These are phyloP conservation scores for Penicillium waksmanii DNA, from an alignment of 495 filamentous ascomycete genomes.

Conservation along the genomic window DNA sequence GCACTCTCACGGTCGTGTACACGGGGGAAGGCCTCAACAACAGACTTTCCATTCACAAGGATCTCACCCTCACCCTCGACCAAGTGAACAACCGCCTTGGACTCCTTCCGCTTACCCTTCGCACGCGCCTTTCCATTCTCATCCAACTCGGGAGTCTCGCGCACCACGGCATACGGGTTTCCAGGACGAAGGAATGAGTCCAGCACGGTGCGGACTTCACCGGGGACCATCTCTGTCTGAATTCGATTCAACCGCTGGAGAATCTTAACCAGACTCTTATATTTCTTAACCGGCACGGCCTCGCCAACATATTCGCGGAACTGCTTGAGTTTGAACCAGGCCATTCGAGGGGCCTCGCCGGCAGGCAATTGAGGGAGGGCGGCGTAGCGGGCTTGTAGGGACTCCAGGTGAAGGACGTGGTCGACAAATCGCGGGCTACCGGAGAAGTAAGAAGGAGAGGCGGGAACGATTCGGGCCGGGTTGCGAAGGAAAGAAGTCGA, in stretches of 20 bases:
- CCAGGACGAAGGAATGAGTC: conserved; percentile 71
- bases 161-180: conserved; percentile 65
- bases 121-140: conserved; percentile 74
- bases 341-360: conserved; percentile 70
- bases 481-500: conserved; percentile 21
- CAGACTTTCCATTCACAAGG: conserved; percentile 81
- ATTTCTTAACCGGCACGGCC: conserved; percentile 76
- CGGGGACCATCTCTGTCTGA: conserved; percentile 75
- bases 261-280: conserved; percentile 71
- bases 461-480: conserved; percentile 74
- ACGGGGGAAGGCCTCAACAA: conserved; percentile 78
- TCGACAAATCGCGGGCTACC: conserved; percentile 84
- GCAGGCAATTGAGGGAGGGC: conserved; percentile 68
- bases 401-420: conserved; percentile 71
- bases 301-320: conserved; percentile 78
- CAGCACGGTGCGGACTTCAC: conserved; percentile 65
- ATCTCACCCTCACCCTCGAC: conserved; percentile 93
- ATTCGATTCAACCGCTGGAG: conserved; percentile 84
- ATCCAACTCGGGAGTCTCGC: conserved; percentile 64
- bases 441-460: conserved; percentile 92
- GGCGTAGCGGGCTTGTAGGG: conserved; percentile 69
- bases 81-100: conserved; percentile 78
- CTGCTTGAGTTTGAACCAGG: conserved; percentile 81
- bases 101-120: conserved; percentile 82
- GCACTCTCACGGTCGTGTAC: conserved; percentile 95